Conservation (phyloP, 202 grass and related monocot species). For the Cymbopogon flexuosus region DNA sequence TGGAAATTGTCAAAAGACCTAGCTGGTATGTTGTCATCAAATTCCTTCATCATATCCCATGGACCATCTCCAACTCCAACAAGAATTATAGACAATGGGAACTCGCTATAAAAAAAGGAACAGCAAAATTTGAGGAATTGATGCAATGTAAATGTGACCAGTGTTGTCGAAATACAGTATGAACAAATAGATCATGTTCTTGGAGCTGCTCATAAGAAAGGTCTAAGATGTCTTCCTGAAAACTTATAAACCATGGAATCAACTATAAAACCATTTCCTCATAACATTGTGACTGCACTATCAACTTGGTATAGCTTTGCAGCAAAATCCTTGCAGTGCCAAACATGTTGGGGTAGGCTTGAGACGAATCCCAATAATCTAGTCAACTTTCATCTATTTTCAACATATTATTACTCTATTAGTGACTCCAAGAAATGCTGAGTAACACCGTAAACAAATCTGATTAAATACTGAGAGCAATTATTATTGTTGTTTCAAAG, state of each 20-base stretch:
- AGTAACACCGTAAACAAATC: background rate
- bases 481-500: background rate
- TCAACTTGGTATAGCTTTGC: background rate
- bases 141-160: background rate
- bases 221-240: background rate
- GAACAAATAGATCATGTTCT: background rate
- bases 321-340: background rate
- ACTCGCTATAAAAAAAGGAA: constrained; percentile 50
- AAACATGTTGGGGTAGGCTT: background rate
- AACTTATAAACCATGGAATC: background rate
- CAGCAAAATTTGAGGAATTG: background rate
- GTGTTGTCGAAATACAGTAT: background rate
- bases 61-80: constrained; percentile 97
- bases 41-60: constrained; percentile 97
- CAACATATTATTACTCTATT: background rate
- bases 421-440: background rate
- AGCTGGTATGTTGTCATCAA: constrained; percentile 98
- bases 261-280: background rate
- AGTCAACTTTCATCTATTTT: background rate
- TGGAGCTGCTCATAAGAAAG: background rate
- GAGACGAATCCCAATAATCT: background rate
- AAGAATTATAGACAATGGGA: constrained; percentile 90
- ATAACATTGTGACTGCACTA: background rate
- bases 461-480: background rate
- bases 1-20: constrained; percentile 98